Evolutionary conservation across 805 yeast genomes (phyloP).

Genomic region (Maudiozyma serrabonitensis): DNA sequence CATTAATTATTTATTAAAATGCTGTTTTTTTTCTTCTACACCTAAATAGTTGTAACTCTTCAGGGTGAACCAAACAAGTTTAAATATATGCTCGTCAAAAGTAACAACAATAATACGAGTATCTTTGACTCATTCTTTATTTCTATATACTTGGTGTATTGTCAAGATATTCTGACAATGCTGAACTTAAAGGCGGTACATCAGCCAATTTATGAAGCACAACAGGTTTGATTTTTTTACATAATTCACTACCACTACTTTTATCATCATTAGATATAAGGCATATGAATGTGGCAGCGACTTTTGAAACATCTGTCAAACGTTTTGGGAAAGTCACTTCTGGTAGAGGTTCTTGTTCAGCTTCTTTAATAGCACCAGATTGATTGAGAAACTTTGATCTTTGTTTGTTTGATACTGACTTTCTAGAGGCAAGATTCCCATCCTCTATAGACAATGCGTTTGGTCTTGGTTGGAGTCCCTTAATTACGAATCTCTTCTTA

Average conservation of each 20-base stretch:
- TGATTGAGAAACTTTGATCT: conserved; percentile 17
- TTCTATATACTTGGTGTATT: conserved; percentile 17
- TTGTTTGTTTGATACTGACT: conserved; percentile 8
- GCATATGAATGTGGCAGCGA: conserved; percentile 26
- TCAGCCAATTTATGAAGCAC: conserved; percentile 25
- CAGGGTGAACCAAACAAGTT: too few species aligned
- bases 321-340: conserved; percentile 20
- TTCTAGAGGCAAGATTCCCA: conserved; percentile 36
- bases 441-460: conserved; percentile 40
- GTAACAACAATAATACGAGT: background rate
- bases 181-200: conserved; percentile 25
- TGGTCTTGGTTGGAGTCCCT: conserved; percentile 85
- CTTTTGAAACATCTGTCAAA: conserved; percentile 27
- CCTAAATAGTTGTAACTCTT: background rate
- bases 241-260: conserved; percentile 22
- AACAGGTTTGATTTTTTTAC: conserved; percentile 23
- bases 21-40: background rate
- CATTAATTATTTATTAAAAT: background rate
- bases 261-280: conserved; percentile 24
- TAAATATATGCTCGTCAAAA: background rate
- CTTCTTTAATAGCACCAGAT: conserved; percentile 10
- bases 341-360: conserved; percentile 21
- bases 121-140: background rate
- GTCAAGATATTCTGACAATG: conserved; percentile 26
- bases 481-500: conserved; percentile 75